Base-by-base conservation (phyloP, 192 early-diverging fungal species). In the Umbelopsis sp. region DNA sequence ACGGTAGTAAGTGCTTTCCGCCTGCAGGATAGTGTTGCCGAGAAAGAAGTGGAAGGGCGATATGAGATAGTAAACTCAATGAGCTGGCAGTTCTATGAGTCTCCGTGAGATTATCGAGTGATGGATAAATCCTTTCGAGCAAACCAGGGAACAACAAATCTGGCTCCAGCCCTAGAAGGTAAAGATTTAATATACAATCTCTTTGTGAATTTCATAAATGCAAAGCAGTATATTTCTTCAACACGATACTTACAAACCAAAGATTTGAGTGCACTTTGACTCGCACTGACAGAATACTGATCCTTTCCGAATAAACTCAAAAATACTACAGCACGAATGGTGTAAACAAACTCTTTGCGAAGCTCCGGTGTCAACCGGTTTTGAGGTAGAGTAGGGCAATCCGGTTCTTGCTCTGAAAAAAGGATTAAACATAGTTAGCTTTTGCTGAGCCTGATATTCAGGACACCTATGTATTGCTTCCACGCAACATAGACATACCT, bases 71-170 rank as follows among this genome's bases (percentile, higher is more conserved):
- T 0, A 89, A 89, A 1, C 90, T 87, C 50, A 98, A 86, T 21
- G 91, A 91, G 29, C 92, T 91, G 20, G 90, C 85, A 56, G 95
- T 97, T n/a, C 96, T 87, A 72, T 98, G 95, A 0, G 95, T 94
- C 82, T 95, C 81, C 7, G 93, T 95, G 44, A 95, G 68, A 1
- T 86, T 89, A 71, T 97, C 95, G 11, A 98, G 79, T 0, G 95
- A 90, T 6, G 95, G 94, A 70, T 96, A 98, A 31, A 93, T 87
- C 29, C 92, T 81, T 67, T 96, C 93, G 36, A 98, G 71, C 14
- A 96, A 83, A 20, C 90, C 91, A 8, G 91, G 91, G 72, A 97
- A 87, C 12, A 98, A 87, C 32, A 93, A 68, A 5, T 81, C 79
- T 17, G 95, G 95, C 75, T 93, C 88, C 16, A 95, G 68, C 84